Percentiles rank a stretch among this genome's conserved stretches.
phyloP scores from a whole-genome alignment of 1,284 basidiomycete species.

The Puccinia novopanici region DNA sequence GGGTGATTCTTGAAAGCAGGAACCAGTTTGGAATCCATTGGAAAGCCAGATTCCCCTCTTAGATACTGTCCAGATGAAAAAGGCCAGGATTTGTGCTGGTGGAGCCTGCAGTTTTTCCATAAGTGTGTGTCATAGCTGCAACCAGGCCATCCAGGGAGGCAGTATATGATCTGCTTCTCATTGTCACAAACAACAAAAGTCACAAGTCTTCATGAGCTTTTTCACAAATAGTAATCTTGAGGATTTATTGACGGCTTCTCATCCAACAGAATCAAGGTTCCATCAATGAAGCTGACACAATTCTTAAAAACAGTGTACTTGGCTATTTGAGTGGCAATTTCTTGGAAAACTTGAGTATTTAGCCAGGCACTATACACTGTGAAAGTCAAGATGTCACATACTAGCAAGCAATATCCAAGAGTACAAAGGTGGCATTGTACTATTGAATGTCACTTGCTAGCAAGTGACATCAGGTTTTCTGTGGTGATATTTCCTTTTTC shows the following conservation, averaged over 20 bases:
- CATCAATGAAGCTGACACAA: slow-evolving; percentile 31
- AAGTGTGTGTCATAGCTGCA: neutral
- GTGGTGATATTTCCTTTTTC: neutral
- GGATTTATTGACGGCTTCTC: slow-evolving; percentile 10
- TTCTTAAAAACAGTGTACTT: neutral
- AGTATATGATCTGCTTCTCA: slow-evolving; percentile 2
- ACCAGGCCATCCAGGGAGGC: slow-evolving; percentile 20
- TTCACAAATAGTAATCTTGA: slow-evolving; percentile 2
- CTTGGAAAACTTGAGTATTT: neutral
- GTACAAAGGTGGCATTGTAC: too few relatives aligned
- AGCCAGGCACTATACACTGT: neutral
- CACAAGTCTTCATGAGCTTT: neutral
- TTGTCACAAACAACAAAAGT: slow-evolving; percentile 11
- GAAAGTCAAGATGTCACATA: too few relatives aligned
- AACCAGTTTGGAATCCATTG: neutral
- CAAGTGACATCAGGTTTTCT: too few relatives aligned
- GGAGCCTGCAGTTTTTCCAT: neutral
- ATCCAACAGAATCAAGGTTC: slow-evolving; percentile 8
- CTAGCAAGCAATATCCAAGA: too few relatives aligned
- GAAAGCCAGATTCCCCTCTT: neutral
- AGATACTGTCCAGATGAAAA: neutral
- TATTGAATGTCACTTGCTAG: too few relatives aligned
- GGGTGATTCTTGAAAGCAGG: neutral
- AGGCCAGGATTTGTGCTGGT: too few relatives aligned
- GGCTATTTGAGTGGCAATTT: neutral